phyloP scores from a whole-genome alignment of 495 filamentous ascomycete genomes.

The Aspergillus haitiensis region DNA sequence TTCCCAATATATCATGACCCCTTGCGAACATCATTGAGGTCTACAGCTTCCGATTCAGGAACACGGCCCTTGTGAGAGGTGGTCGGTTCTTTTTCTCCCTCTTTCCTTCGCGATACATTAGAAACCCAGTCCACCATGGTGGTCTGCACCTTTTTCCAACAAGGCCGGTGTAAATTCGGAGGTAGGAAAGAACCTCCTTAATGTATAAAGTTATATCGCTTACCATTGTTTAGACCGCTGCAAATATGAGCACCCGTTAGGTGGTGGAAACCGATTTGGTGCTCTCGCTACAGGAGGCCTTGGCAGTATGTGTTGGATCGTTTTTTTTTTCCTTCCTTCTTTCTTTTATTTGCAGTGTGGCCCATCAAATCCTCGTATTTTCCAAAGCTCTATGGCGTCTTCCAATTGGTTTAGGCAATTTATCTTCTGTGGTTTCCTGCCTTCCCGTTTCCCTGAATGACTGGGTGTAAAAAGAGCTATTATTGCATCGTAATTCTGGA shows the following conservation, averaged over 20 bases:
- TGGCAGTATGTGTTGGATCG: constrained; percentile 30
- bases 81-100: background rate
- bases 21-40: no score
- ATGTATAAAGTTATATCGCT: background rate
- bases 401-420: no score
- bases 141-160: constrained; percentile 71
- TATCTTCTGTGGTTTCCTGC: no score
- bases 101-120: background rate
- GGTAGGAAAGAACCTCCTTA: constrained; percentile 32
- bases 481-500: background rate
- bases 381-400: no score
- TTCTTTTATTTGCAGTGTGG: no score
- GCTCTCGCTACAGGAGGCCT: constrained; percentile 38
- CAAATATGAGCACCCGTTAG: constrained; percentile 54
- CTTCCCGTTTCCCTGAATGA: background rate
- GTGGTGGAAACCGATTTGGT: constrained; percentile 47
- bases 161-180: constrained; percentile 73
- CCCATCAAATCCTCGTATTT: no score
- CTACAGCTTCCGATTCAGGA: no score
- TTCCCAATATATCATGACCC: no score
- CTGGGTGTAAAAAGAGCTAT: background rate
- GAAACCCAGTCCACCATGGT: constrained; percentile 41
- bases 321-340: no score
- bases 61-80: background rate
- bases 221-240: constrained; percentile 46